Evolutionary conservation across 345 rosid species (phyloP).

Genomic region (Euphorbia lathyris): DNA sequence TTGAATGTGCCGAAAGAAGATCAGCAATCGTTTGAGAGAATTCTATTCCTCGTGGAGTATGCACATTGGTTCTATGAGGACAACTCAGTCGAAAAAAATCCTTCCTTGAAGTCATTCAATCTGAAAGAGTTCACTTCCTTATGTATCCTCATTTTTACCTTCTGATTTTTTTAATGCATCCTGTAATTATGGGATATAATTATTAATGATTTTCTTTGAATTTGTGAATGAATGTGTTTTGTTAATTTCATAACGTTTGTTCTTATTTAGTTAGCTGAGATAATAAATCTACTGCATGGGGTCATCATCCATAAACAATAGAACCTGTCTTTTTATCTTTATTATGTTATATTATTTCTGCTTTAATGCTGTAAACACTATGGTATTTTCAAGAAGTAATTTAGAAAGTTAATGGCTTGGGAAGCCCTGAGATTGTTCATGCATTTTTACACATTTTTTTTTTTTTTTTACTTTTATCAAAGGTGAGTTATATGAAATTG

Average conservation of each 20-base stretch:
- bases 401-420: not conserved
- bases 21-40: conserved; percentile 94
- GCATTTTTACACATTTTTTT: no score
- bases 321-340: not conserved
- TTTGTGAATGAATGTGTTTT: not conserved
- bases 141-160: conserved; percentile 52
- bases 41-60: conserved; percentile 90
- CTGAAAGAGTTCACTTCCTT: conserved; percentile 91
- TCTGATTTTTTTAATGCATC: not conserved
- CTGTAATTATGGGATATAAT: conserved; percentile 5
- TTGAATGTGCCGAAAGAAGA: conserved; percentile 97
- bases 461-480: no score
- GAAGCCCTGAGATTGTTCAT: not conserved
- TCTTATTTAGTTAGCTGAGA: not conserved
- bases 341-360: not conserved
- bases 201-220: not conserved
- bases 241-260: not conserved
- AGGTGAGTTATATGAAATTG: not conserved
- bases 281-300: not conserved
- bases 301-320: not conserved
- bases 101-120: conserved; percentile 75
- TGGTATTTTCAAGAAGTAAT: not conserved
- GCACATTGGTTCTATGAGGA: conserved; percentile 99
- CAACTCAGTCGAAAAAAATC: conserved; percentile 87
- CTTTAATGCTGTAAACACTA: not conserved